phyloP scores from a whole-genome alignment of 2,329 filamentous ascomycete species.

The Daldinia sp. region DNA sequence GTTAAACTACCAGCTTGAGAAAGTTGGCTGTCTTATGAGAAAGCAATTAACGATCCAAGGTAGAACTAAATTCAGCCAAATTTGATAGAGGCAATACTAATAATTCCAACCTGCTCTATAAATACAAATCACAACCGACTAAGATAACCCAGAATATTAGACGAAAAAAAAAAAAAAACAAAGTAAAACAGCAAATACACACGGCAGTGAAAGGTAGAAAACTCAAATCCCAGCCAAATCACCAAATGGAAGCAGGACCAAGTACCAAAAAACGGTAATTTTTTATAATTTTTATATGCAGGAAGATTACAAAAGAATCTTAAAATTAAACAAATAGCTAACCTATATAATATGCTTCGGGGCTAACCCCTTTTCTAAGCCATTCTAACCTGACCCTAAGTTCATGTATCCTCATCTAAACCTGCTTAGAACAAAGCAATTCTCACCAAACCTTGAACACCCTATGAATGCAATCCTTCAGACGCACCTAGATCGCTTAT shows the following conservation, averaged over 20 bases:
- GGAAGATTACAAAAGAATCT: conserved; percentile 7
- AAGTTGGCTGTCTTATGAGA: no score
- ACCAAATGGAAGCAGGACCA: neutral
- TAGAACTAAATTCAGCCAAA: no score
- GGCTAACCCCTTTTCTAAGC: conserved; percentile 24
- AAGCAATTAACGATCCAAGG: no score
- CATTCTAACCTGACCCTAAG: conserved; percentile 17
- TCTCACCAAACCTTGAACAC: conserved; percentile 11
- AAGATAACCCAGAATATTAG: no score
- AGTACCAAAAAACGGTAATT: conserved; percentile 2
- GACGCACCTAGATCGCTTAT: conserved; percentile 23
- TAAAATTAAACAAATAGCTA: conserved; percentile 28
- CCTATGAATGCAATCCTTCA: neutral
- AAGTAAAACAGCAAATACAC: no score
- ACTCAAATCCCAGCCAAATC: neutral
- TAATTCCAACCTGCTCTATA: no score
- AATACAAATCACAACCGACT: no score
- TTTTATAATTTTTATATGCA: conserved; percentile 4
- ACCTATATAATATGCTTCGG: neutral
- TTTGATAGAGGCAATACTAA: no score
- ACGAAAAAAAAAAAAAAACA: no score
- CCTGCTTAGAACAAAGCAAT: conserved; percentile 11
- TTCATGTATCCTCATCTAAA: conserved; percentile 11
- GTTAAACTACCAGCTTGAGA: no score
- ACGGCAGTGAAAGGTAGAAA: no score